Evolutionary conservation across 2,329 filamentous ascomycete genomes (phyloP).

Genomic region (Colletotrichum chlorophyti): DNA sequence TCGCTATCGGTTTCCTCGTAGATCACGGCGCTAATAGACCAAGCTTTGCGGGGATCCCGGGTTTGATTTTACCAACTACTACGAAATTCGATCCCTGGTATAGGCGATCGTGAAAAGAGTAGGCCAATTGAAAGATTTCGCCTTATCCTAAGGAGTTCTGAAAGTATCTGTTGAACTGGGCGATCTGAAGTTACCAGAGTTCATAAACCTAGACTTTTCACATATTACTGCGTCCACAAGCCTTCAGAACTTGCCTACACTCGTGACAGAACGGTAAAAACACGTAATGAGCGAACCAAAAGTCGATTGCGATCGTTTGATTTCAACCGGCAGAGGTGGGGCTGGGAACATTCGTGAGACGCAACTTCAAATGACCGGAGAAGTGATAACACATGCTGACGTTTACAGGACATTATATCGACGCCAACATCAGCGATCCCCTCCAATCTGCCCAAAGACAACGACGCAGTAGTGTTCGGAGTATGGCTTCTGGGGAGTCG

Average conservation of each 20-base stretch:
- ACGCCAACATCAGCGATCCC: not conserved
- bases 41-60: slow-evolving; percentile 6
- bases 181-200: not conserved
- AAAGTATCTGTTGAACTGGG: not conserved
- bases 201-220: too few species aligned
- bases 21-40: slow-evolving; percentile 2
- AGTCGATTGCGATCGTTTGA: slow-evolving; percentile 4
- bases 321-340: slow-evolving; percentile 10
- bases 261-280: too few species aligned
- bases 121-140: not conserved
- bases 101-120: not conserved
- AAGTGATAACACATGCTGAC: too few species aligned
- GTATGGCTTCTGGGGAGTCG: not conserved
- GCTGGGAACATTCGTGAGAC: slow-evolving; percentile 17
- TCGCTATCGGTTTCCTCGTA: not conserved
- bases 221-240: too few species aligned
- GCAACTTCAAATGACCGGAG: not conserved
- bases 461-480: slow-evolving; percentile 7
- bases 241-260: too few species aligned
- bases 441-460: not conserved
- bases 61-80: too few species aligned
- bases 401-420: slow-evolving; percentile 1
- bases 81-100: not conserved
- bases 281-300: slow-evolving; percentile 17
- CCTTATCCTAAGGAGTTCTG: not conserved